Percentiles rank a stretch among this genome's conserved stretches.
phyloP scores from a whole-genome alignment of 2,329 filamentous ascomycete species.

The Trichoderma atrobrunneum region DNA sequence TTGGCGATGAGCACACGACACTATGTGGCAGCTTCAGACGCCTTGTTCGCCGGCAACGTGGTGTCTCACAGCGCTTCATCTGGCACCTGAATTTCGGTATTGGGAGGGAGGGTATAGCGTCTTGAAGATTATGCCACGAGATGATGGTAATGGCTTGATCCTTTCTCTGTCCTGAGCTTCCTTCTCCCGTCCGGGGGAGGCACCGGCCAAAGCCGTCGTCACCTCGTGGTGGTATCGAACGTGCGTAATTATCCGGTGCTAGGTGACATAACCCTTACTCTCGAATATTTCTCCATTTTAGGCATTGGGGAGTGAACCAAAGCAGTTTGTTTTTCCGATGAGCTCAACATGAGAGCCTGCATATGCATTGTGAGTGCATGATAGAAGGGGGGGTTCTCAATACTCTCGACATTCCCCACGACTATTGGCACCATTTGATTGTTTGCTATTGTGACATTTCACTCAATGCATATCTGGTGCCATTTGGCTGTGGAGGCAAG shows the following conservation, averaged over 20 bases:
- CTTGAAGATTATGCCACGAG: constrained; percentile 7
- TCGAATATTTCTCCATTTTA: background rate
- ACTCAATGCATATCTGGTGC: background rate
- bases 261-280: background rate
- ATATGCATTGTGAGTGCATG: background rate
- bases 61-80: constrained; percentile 14
- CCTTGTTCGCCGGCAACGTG: background rate
- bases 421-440: background rate
- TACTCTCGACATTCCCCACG: background rate
- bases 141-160: constrained; percentile 6
- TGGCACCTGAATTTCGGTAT: constrained; percentile 1
- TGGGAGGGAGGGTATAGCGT: background rate
- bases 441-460: background rate
- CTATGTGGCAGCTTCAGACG: constrained; percentile 6
- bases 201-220: constrained; percentile 1
- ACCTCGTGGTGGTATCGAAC: background rate
- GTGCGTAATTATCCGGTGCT: background rate
- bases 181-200: background rate
- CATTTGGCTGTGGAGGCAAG: background rate
- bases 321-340: background rate
- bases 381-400: background rate
- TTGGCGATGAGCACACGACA: constrained; percentile 16
- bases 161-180: constrained; percentile 18
- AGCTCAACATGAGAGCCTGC: background rate
- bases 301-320: background rate